A percentile compares a stretch with the other conserved stretches of the same genome.
Evolutionary conservation across 768 basidiomycete genomes (phyloP).

Genomic region (Podaxis sp.): DNA sequence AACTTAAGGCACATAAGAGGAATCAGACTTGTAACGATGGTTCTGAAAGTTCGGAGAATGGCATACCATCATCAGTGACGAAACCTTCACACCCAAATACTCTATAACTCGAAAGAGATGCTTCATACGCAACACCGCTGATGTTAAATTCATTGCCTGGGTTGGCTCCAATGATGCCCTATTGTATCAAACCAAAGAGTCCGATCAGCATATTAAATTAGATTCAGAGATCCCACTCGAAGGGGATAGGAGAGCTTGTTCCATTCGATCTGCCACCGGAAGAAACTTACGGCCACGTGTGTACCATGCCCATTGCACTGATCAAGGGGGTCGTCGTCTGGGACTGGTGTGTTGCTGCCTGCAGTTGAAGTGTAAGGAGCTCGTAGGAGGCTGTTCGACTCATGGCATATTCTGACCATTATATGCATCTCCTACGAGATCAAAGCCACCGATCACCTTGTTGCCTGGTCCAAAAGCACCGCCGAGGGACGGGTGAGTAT

Average conservation of each 20-base stretch:
- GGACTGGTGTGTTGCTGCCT: slow-evolving; percentile 44
- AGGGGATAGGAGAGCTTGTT: not conserved
- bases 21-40: not conserved
- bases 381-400: not conserved
- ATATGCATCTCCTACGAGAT: slow-evolving; percentile 55
- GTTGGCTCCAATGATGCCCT: slow-evolving; percentile 61
- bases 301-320: slow-evolving; percentile 51
- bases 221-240: not conserved
- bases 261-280: not conserved
- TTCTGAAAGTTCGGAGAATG: not conserved
- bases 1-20: slow-evolving; percentile 16
- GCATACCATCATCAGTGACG: slow-evolving; percentile 48
- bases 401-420: slow-evolving; percentile 25
- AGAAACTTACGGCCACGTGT: slow-evolving; percentile 44
- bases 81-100: slow-evolving; percentile 57
- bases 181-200: slow-evolving; percentile 1
- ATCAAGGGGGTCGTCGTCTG: slow-evolving; percentile 49
- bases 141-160: slow-evolving; percentile 60
- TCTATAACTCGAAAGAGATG: slow-evolving; percentile 49
- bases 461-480: slow-evolving; percentile 50
- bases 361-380: not conserved
- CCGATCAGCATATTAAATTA: not conserved
- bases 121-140: slow-evolving; percentile 64
- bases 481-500: slow-evolving; percentile 51
- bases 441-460: slow-evolving; percentile 49